A percentile compares a stretch with the other conserved stretches of the same genome.
phyloP scores from a whole-genome alignment of 805 yeast species.

The Ogataea trehaloabstinens region DNA sequence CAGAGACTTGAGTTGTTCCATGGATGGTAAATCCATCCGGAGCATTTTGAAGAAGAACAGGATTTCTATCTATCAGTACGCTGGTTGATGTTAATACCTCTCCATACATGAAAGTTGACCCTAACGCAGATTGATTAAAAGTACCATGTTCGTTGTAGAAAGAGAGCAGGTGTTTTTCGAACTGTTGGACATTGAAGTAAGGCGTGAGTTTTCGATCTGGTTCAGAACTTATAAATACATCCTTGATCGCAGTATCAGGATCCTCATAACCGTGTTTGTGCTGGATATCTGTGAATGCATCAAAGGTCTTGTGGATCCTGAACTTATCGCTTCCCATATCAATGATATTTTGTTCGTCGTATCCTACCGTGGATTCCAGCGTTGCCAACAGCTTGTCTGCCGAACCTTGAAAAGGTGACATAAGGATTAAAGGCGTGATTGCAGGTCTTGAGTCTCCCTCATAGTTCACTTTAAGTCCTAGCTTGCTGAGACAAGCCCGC shows the following conservation, averaged over 20 bases:
- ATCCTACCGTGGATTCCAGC: conserved; percentile 34
- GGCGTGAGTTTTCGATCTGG: conserved; percentile 65
- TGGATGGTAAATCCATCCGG: conserved; percentile 71
- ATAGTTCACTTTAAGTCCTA: conserved; percentile 71
- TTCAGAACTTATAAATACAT: conserved; percentile 44
- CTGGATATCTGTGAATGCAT: conserved; percentile 22
- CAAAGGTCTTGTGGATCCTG: conserved; percentile 42
- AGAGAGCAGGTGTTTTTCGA: conserved; percentile 44
- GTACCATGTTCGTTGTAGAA: conserved; percentile 30
- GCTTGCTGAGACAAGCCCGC: conserved; percentile 49
- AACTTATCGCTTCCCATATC: conserved; percentile 57
- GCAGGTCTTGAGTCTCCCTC: conserved; percentile 51
- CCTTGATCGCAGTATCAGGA: conserved; percentile 55
- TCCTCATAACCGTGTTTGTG: conserved; percentile 45
- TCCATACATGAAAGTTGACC: conserved; percentile 67
- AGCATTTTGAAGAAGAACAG: conserved; percentile 49
- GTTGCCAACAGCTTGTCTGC: conserved; percentile 33
- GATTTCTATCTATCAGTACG: conserved; percentile 72
- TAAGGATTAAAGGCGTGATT: conserved; percentile 62
- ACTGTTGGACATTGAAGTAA: conserved; percentile 62
- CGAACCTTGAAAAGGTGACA: conserved; percentile 37
- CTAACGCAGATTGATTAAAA: conserved; percentile 41
- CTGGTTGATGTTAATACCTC: conserved; percentile 91
- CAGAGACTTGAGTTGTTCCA: conserved; percentile 84
- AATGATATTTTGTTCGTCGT: conserved; percentile 40